Base-by-base conservation (phyloP, 306 rosid genomes). In the Pterocarpus macrocarpus region DNA sequence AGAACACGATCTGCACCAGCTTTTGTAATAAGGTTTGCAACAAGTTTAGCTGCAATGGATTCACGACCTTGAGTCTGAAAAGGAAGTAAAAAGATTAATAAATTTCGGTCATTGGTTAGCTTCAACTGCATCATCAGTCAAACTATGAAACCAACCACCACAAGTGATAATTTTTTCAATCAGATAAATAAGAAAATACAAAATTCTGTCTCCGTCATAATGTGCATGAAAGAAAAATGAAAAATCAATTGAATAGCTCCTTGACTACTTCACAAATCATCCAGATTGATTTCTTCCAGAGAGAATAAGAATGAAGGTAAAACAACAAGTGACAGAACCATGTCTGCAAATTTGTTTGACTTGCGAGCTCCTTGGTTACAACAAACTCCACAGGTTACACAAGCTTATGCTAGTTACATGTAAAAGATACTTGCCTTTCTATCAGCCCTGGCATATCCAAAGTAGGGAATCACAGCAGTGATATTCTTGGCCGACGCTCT, bases 1-100 rank as follows among this genome's bases (percentile, higher is more conserved):
- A 95, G 99, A 79, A 95, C 97, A 63, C 99, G 96, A 61, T 91
- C 90, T 28, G 99, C 99, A 77, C 99, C 99, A 67, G 99, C 99
- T 85, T 90, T 89, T 16, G 99, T 95, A 78, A 95, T 89, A 63
- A 95, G 92, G 83, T 95, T 95, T 14, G 99, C 92, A 79, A 89
- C 98, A 86, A 95, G 91, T 83, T 95, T 95, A 53, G 99, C 99
- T 1, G 99, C 98, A 91, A 95, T 95, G 44, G 99, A 95, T 80
- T 95, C 99, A 68, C 98, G 98, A 61, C 98, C 99, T 90, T 95
- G 98, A 67, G 93, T 89, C 98, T 95, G 82, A 58, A 32, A 82
- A 63, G 36, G 64, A 81, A 80, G 2, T 13, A 22, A 2, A 45
- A 12, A 65, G 22, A 34, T 7, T 49, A 35, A 56, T 63, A 22